Conservation (phyloP, 768 basidiomycete species). For the Phaffia tasmanica region DNA sequence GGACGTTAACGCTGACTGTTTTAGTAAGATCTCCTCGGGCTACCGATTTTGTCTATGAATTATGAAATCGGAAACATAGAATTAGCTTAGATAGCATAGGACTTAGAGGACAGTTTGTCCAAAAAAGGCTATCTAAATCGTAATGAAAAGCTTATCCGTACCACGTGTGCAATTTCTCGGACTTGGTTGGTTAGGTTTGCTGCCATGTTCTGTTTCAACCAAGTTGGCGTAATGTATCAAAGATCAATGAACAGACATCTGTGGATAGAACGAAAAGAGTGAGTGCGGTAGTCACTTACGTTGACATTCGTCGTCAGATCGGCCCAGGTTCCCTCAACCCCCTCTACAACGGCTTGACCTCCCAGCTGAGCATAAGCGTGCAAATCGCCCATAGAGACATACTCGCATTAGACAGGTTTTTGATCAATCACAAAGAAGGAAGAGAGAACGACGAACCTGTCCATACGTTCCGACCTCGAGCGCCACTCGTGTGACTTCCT, state of each 20-base stretch:
- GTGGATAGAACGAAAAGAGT: background rate
- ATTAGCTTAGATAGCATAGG: no score
- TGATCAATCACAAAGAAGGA: no score
- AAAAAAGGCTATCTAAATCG: constrained; percentile 21
- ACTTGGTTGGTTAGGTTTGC: constrained; percentile 39
- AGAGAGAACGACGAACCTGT: no score
- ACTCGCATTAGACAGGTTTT: constrained; percentile 32
- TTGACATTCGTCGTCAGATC: constrained; percentile 39
- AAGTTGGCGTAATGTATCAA: background rate
- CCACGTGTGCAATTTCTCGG: constrained; percentile 40
- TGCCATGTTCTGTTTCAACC: constrained; percentile 36
- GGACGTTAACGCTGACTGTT: constrained; percentile 36
- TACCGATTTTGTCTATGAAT: constrained; percentile 36
- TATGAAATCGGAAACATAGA: background rate
- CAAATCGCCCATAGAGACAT: constrained; percentile 29
- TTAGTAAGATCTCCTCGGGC: constrained; percentile 38
- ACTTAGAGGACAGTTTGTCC: background rate
- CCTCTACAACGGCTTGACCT: constrained; percentile 38
- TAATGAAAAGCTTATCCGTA: no score
- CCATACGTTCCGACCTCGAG: constrained; percentile 15
- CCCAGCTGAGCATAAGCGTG: constrained; percentile 29
- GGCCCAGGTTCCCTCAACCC: constrained; percentile 38
- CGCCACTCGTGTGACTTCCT: constrained; percentile 14
- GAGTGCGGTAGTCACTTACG: constrained; percentile 28
- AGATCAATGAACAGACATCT: constrained; percentile 6